Evolutionary conservation across 140 eudicot genomes (phyloP).

Genomic region (Stevia rebaudiana): DNA sequence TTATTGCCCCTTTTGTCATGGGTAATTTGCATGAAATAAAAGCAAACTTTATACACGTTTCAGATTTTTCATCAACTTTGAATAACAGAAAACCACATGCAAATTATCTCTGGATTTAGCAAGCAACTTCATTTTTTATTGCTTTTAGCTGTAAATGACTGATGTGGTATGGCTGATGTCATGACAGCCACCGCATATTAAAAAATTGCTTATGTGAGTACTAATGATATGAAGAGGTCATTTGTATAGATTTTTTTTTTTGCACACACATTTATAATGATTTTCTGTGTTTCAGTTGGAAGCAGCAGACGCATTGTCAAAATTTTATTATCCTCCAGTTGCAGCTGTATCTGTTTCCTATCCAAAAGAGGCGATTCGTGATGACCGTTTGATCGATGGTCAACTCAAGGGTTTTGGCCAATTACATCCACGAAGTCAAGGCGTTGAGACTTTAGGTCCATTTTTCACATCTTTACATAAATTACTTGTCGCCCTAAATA

Average conservation of each 20-base stretch:
- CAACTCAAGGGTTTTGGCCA: constrained; percentile 94
- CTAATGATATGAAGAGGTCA: too few relatives aligned
- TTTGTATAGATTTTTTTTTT: too few relatives aligned
- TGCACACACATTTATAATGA: too few relatives aligned
- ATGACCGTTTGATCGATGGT: constrained; percentile 75
- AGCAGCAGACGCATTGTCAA: constrained; percentile 78
- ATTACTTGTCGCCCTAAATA: too few relatives aligned
- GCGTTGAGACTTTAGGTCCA: constrained; percentile 88
- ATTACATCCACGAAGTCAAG: constrained; percentile 93
- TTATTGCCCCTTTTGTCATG: neutral
- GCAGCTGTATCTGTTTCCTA: constrained; percentile 94
- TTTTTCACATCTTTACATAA: neutral
- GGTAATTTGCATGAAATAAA: neutral
- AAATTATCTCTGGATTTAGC: neutral
- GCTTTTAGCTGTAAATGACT: neutral
- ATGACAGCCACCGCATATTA: too few relatives aligned
- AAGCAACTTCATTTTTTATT: neutral
- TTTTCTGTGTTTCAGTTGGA: constrained; percentile 39
- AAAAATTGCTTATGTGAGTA: too few relatives aligned
- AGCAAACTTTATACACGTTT: neutral
- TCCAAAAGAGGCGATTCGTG: constrained; percentile 79
- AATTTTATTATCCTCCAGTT: constrained; percentile 90
- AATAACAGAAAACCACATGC: neutral
- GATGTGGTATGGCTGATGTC: neutral
- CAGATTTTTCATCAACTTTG: neutral